Base-by-base conservation (phyloP, 768 basidiomycete genomes). In the Lactarius akahatsu region DNA sequence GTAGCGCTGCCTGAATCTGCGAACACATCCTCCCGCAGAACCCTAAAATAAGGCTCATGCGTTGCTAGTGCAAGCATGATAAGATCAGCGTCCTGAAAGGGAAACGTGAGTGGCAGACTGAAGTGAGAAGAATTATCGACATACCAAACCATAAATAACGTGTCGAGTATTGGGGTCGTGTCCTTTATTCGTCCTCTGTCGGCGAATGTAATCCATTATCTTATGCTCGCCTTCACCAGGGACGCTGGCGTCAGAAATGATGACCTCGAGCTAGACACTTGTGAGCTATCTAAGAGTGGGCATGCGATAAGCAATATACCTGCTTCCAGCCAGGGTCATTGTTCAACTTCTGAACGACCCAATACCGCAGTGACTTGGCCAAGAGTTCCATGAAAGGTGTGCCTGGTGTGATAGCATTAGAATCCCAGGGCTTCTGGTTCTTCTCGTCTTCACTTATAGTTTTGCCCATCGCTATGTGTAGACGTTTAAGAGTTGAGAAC, bases 221-320 rank as follows among this genome's bases (percentile, higher is more conserved):
- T 99, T 99, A 77, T 99, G 97, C 76, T 99, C 97, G 75, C 97
- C 97, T 78, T 99, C 97, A 71, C 97, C 97, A 1, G 97, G 96
- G 15, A 98, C 97, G 63, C 91, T 88, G 2, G 97, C 93, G 71
- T 99, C 97, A 6, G 97, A 99, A 63, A 99, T 93, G 70, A 98
- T 88, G 60, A 99, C 91, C 82, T 98, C 87, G 47, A 99, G 83
- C 95, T 96, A 71, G 6, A 26, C 0, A 32, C 7, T 41, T 36
- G 38, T 66, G 23, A 66, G 61, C 26, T 13, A 43, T 32, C 26
- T 18, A 41, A 40, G 28, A 43, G 61, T 3, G 36, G 9, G 59
- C 11, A 7, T 10, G 40, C 28, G 26, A 50, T 3, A 20, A 43
- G 55, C 9, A 23, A 68, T 73, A 28, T 23, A 94, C 93, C 71